Base-by-base conservation (phyloP, 345 rosid species). In the Erucastrum elatum region DNA sequence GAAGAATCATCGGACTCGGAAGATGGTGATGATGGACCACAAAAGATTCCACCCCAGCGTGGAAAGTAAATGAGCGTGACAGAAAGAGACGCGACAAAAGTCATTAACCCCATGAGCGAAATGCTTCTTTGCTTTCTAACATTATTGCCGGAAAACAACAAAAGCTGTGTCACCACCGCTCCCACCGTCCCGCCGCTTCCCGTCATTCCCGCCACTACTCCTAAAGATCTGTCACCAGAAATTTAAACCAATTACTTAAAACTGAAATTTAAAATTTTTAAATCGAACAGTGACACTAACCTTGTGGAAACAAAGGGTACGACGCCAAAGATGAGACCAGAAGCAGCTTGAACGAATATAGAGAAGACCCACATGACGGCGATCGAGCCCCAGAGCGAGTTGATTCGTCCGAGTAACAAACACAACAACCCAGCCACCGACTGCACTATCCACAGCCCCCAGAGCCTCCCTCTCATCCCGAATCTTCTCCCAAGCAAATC, bases 141-240 rank as follows among this genome's bases (percentile, higher is more conserved):
- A 75, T 44, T 51, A 1, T 85, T 70, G 6, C 98, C 96, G 0
- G 96, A 87, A 82, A 90, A 90, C 70, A 94, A 64, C 55, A 94
- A 27, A 70, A 79, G 21, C 79, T 91, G 90, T 3, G 90, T 94
- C 71, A 83, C 87, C 13, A 90, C 96, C 7, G 96, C 97, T 4
- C 96, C 97, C 5, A 87, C 55, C 0, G 96, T 89, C 1, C 98
- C 98, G 10, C 98, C 97, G 8, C 92, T 87, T 31, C 96, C 97
- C 4, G 96, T 89, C 86, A 94, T 90, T 60, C 96, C 97, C 13
- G 96, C 81, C 69, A 91, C 88, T 74, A 89, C 90, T 75, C 98
- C 97, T 10, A 91, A 78, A 1, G 96, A 94, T 86, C 97, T 94
- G 86, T 82, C 75, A 63, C 12, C 55, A 39, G 0, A 16, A 7